These are phyloP conservation scores for Scheffersomyces spartinae DNA, from an alignment of 805 yeast genomes.

Conservation along the genomic window DNA sequence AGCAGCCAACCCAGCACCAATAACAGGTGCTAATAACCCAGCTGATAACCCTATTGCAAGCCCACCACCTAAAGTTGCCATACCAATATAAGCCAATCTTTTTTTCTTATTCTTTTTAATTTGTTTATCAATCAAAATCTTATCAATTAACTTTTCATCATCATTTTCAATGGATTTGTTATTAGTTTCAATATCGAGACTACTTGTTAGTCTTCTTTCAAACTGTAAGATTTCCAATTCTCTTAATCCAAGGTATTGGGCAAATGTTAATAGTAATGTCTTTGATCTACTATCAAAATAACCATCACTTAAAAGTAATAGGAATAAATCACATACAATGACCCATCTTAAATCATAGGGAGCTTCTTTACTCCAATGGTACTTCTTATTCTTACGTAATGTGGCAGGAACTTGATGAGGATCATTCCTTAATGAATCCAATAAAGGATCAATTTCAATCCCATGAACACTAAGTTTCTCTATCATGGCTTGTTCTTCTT, in stretches of 20 bases:
- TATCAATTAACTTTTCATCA: constrained; percentile 67
- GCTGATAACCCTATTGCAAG: constrained; percentile 90
- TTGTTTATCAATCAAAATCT: constrained; percentile 55
- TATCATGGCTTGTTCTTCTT: constrained; percentile 79
- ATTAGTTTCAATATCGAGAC: constrained; percentile 67
- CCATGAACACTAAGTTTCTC: constrained; percentile 81
- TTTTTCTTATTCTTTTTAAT: constrained; percentile 53
- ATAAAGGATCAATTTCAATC: constrained; percentile 59
- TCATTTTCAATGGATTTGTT: constrained; percentile 45
- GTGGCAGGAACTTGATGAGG: too few species aligned
- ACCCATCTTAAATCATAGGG: constrained; percentile 94
- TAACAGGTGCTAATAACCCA: constrained; percentile 92
- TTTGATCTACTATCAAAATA: constrained; percentile 85
- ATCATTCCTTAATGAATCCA: too few species aligned
- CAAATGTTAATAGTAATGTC: constrained; percentile 61
- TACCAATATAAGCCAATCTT: constrained; percentile 77
- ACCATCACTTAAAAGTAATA: constrained; percentile 71
- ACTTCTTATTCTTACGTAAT: too few species aligned
- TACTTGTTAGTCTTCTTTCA: constrained; percentile 82
- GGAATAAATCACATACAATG: constrained; percentile 78
- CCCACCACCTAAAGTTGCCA: constrained; percentile 95
- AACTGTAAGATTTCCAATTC: constrained; percentile 74
- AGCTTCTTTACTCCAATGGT: too few species aligned
- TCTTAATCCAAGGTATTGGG: constrained; percentile 44
- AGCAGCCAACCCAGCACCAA: constrained; percentile 97